These are phyloP conservation scores for Paracoccidioides lutzii DNA, from an alignment of 2,329 filamentous ascomycete species.

Conservation along the genomic window DNA sequence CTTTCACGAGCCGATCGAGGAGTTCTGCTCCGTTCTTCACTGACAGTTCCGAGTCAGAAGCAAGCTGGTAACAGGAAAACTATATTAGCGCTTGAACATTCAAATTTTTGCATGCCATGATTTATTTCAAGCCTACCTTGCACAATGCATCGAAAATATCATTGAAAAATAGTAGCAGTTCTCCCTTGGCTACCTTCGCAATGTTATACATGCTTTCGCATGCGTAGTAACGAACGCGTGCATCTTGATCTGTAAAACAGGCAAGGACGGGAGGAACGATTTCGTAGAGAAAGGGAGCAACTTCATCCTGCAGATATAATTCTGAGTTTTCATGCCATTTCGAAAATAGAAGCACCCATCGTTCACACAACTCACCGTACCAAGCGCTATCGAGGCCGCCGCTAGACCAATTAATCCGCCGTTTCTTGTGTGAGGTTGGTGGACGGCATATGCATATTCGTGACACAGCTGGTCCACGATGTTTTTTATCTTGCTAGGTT, in stretches of 20 bases:
- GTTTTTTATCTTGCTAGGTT: conserved; percentile 67
- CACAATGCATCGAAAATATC: conserved; percentile 95
- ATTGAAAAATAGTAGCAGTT: conserved; percentile 95
- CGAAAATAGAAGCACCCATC: neutral
- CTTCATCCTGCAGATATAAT: conserved; percentile 47
- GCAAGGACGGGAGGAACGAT: conserved; percentile 94
- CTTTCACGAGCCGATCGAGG: conserved; percentile 85
- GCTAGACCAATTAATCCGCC: conserved; percentile 91
- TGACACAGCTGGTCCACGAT: conserved; percentile 95
- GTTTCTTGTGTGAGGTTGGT: conserved; percentile 92
- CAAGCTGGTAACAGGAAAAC: conserved; percentile 46
- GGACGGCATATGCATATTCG: conserved; percentile 93
- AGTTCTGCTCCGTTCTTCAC: conserved; percentile 97
- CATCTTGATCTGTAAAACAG: conserved; percentile 97
- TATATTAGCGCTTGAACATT: neutral
- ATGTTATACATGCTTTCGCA: conserved; percentile 99
- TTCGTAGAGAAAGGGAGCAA: conserved; percentile 79
- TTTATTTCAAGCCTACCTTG: conserved; percentile 49
- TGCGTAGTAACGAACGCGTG: conserved; percentile 90
- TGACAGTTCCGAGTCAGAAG: conserved; percentile 87
- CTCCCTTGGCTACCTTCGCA: conserved; percentile 95
- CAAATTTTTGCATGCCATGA: neutral
- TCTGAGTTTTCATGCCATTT: conserved; percentile 4
- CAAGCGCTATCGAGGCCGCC: conserved; percentile 88
- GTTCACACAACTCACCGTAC: conserved; percentile 53